Evolutionary conservation across 371 early-diverging fungal genomes (phyloP).

Genomic region (Mortierella sp.): DNA sequence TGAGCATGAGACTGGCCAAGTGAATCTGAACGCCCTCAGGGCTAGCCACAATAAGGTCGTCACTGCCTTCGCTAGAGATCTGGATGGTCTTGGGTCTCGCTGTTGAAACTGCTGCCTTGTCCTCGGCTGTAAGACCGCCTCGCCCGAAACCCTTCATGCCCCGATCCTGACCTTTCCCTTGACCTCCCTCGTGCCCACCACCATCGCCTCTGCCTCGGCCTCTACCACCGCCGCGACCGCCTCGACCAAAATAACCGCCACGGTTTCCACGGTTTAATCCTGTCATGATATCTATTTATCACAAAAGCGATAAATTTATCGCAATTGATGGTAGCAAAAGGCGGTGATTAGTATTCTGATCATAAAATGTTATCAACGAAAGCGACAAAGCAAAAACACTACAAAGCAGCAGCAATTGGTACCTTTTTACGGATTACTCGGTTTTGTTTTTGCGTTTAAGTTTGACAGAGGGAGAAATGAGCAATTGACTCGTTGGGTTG

Average conservation of each 20-base stretch:
- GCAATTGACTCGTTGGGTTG: no score
- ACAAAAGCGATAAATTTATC: neutral
- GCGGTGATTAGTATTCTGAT: no score
- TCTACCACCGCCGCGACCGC: neutral
- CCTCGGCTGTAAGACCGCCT: slow-evolving; percentile 10
- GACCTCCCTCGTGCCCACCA: neutral
- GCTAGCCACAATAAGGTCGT: slow-evolving; percentile 41
- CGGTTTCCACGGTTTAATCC: neutral
- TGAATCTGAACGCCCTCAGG: slow-evolving; percentile 14
- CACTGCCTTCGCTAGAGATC: slow-evolving; percentile 45
- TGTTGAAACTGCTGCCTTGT: slow-evolving; percentile 7
- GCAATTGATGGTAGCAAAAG: no score
- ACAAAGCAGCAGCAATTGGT: no score
- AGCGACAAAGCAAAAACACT: no score
- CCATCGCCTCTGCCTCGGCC: slow-evolving; percentile 1
- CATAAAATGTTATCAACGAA: no score
- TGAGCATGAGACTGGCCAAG: slow-evolving; percentile 21
- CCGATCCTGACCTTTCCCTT: no score
- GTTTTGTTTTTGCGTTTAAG: no score
- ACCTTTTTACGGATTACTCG: no score
- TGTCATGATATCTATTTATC: neutral
- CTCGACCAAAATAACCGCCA: neutral
- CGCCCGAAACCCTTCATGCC: slow-evolving; percentile 20
- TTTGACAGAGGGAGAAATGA: no score
- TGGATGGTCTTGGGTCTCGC: slow-evolving; percentile 24